Conservation (phyloP, 768 basidiomycete genomes). For the Lentinula lateritia region DNA sequence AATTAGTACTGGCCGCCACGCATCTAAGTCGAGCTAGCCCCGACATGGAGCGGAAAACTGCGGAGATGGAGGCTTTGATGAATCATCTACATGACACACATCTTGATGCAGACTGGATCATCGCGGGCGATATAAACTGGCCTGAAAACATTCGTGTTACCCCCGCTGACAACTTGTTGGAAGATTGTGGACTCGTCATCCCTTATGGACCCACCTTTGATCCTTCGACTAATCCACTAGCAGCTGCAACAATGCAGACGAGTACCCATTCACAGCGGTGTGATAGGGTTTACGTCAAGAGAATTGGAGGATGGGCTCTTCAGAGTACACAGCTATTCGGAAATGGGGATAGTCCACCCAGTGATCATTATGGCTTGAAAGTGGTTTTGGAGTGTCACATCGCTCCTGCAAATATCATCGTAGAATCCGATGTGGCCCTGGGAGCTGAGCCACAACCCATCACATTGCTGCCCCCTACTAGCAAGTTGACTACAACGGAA, state of each 20-base stretch:
- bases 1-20: constrained; percentile 11
- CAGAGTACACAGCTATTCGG: not conserved
- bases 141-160: constrained; percentile 4
- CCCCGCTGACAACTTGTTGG: constrained; percentile 1
- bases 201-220: constrained; percentile 11
- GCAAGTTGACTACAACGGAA: not conserved
- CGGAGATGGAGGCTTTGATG: constrained; percentile 10
- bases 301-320: not conserved
- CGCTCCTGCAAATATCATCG: not conserved
- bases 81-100: constrained; percentile 4
- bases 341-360: not conserved
- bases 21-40: constrained; percentile 12
- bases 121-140: constrained; percentile 15
- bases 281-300: constrained; percentile 14
- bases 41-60: constrained; percentile 9
- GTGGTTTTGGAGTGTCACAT: not conserved
- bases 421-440: not conserved
- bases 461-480: not conserved
- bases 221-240: constrained; percentile 12
- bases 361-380: constrained; percentile 2
- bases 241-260: constrained; percentile 12
- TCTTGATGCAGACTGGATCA: constrained; percentile 11
- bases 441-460: not conserved
- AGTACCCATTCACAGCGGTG: constrained; percentile 12
- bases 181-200: constrained; percentile 3